phyloP scores from a whole-genome alignment of 805 yeast genomes.

The Kodamaea lidongshanica region DNA sequence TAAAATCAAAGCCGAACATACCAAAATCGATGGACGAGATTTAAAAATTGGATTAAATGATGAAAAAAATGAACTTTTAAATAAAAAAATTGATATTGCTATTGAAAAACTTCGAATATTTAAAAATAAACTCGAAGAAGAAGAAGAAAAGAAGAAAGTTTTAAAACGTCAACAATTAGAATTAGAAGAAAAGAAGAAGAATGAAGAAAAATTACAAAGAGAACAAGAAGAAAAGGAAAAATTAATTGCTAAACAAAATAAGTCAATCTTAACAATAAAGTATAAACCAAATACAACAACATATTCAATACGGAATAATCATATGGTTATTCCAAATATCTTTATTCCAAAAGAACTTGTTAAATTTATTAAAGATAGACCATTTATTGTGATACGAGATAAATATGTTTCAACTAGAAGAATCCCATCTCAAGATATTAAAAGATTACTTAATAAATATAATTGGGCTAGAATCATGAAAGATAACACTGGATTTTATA shows the following conservation, averaged over 20 bases:
- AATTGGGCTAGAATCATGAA: slow-evolving; percentile 61
- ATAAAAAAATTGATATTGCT: slow-evolving; percentile 31
- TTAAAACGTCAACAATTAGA: slow-evolving; percentile 9
- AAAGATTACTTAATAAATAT: slow-evolving; percentile 51
- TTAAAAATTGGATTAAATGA: slow-evolving; percentile 51
- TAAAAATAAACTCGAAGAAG: slow-evolving; percentile 22
- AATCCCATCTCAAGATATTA: slow-evolving; percentile 51
- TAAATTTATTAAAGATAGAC: slow-evolving; percentile 48
- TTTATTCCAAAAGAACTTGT: slow-evolving; percentile 45
- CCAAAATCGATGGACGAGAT: slow-evolving; percentile 47
- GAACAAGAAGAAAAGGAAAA: slow-evolving; percentile 10
- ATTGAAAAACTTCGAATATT: slow-evolving; percentile 21
- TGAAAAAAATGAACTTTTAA: slow-evolving; percentile 32
- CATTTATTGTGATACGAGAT: slow-evolving; percentile 51
- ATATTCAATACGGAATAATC: slow-evolving; percentile 24
- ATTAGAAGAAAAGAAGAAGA: slow-evolving; percentile 12
- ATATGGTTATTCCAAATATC: slow-evolving; percentile 27
- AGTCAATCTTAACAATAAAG: slow-evolving; percentile 6
- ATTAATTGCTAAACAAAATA: slow-evolving; percentile 10
- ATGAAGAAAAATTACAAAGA: slow-evolving; percentile 14
- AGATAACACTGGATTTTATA: slow-evolving; percentile 61
- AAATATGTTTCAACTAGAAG: slow-evolving; percentile 43
- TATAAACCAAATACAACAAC: slow-evolving; percentile 31
- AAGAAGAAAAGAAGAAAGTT: slow-evolving; percentile 28
- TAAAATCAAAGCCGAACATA: slow-evolving; percentile 21